Evolutionary conservation across 768 basidiomycete species (phyloP).

Genomic region (Epithele typhae): DNA sequence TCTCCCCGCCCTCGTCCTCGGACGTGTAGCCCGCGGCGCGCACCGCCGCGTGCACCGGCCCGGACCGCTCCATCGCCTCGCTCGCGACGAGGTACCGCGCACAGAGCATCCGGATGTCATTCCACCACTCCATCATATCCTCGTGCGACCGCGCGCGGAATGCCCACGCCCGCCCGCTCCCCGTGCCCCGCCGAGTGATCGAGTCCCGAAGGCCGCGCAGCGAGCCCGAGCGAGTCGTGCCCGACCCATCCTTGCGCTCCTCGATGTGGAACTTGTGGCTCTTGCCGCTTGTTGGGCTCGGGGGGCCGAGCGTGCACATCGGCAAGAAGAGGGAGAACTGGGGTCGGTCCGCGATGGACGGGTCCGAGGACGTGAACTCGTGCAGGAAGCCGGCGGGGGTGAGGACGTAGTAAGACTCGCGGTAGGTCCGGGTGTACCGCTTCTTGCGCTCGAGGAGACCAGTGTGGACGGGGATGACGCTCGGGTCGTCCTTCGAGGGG

Average conservation of each 20-base stretch:
- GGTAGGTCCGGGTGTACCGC: constrained; percentile 82
- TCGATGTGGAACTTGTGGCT: constrained; percentile 98
- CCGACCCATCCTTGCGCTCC: constrained; percentile 77
- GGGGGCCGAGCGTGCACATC: constrained; percentile 92
- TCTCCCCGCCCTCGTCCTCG: constrained; percentile 66
- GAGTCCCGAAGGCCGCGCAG: constrained; percentile 32
- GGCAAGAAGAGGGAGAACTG: constrained; percentile 89
- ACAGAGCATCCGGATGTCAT: constrained; percentile 91
- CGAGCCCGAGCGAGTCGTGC: constrained; percentile 56
- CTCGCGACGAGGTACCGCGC: constrained; percentile 91
- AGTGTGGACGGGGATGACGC: constrained; percentile 79
- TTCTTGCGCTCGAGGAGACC: constrained; percentile 95
- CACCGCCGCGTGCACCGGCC: constrained; percentile 91
- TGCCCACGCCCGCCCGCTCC: constrained; percentile 70
- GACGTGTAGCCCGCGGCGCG: constrained; percentile 83
- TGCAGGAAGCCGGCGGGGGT: constrained; percentile 96
- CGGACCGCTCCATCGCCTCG: constrained; percentile 88
- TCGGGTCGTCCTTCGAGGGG: constrained; percentile 87
- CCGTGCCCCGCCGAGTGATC: constrained; percentile 24
- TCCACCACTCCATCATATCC: constrained; percentile 99
- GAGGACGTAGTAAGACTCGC: constrained; percentile 87
- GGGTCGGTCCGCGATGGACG: constrained; percentile 53
- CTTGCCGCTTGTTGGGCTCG: constrained; percentile 58
- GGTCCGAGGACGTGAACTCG: constrained; percentile 80
- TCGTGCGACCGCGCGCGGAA: constrained; percentile 88